Base-by-base conservation (phyloP, 2,329 filamentous ascomycete species). In the Aspergillus pseudoglaucus region DNA sequence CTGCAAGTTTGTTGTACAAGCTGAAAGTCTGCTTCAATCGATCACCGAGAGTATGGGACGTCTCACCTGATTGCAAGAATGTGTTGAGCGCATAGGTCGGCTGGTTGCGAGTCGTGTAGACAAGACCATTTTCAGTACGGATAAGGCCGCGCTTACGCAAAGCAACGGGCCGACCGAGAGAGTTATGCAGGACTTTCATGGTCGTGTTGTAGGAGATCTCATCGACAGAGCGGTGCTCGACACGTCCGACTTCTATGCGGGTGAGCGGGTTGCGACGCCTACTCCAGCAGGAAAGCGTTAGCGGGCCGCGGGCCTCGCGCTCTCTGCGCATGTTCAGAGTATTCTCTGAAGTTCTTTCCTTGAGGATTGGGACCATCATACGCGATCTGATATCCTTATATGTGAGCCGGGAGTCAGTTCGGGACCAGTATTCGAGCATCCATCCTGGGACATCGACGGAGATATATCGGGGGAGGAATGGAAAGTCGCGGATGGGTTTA, bases 401-500 rank as follows among this genome's bases (percentile, higher is more conserved):
- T 1, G 53, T 57, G 20, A 65, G 49, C 3, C 62, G 56, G 2
- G 45, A 38, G 39, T 65, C 62, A 3, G 57, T 53, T 5, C 62
- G 53, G 50, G 58, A 57, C 63, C 63, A 65, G 48, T 53, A 63
- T 45, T 65, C 63, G 33, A 65, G 47, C 1, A 65, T 50, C 63
- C 63, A 65, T 6, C 48, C 59, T 1, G 53, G 22, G 4, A 58
- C 53, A 2, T 52, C 51, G n/a, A 51, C 37, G 18, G 60, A 56
- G 44, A 65, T 64, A 45, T 60, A 61, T 4, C 57, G 52, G 6
- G 62, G 63, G 2, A 65, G 52, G 46, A 64, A 60, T 1, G 46
- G 32, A 44, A 62, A 64, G 44, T 55, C 44, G 35, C 56, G 53
- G 17, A 65, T 46, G 7, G 53, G 48, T 14, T 42, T 44, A 9